Evolutionary conservation across 2,329 filamentous ascomycete species (phyloP), one percentile per base, ranked within the genome.

Genomic region (Waltergamsia citrina): DNA sequence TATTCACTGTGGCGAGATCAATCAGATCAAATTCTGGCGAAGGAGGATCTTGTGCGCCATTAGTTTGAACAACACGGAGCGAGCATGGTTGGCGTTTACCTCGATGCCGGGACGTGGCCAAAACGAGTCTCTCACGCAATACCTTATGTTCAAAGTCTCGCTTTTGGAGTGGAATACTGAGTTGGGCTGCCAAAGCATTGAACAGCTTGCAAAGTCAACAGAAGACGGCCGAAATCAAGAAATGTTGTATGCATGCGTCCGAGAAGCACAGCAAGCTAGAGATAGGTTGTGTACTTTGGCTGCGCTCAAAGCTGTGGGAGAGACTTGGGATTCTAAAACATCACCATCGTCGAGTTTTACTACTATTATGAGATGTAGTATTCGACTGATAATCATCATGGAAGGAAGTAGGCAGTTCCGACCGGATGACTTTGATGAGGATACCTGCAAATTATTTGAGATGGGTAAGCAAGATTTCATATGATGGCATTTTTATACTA

Each of bases 181-280:
- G 1, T 49, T 69, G 51, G 80, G 80, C n/a, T 54, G 63, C 15
- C 66, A 76, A 29, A 85, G 79, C 47, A 67, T 94, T 3, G 61
- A 74, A 18, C 52, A 58, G 3, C 59, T 94, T 18, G 69, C 67
- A 36, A 63, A 63, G n/a, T 51, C 62, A 6, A 62, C 66, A 0
- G 51, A 61, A 1, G 65, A 69, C 16, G 70, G 78, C 22, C 37
- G 46, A 20, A 44, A 41, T 3, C 62, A 65, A 15, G 74, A 76
- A 11, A 72, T 86, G 28, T 63, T 95, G 1, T 86, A 88, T 42
- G 83, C 85, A 2, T 94, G 87, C 45, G 74, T 85, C 16, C 60
- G 85, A 19, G 85, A 93, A 52, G 81, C 85, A 3, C 78, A 87
- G 32, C 65, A 75, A 41, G 61, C 63, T 1, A 74, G 77, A 0